Conservation (phyloP, 1,284 basidiomycete genomes). For the Tylopilus sp. region DNA sequence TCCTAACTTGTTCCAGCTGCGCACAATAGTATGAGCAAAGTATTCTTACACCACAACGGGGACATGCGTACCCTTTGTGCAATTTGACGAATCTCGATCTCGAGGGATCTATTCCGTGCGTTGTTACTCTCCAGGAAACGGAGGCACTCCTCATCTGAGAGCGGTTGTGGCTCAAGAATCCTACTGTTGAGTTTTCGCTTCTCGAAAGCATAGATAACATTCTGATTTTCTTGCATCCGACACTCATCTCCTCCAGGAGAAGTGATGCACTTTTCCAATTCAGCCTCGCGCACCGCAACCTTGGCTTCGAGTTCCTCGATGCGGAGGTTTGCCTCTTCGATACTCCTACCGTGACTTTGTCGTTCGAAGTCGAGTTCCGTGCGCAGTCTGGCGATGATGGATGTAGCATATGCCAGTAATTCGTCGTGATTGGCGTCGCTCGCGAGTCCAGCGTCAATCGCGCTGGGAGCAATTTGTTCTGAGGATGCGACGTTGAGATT, state of each 20-base stretch:
- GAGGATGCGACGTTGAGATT: slow-evolving; percentile 29
- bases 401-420: slow-evolving; percentile 50
- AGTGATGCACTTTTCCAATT: slow-evolving; percentile 54
- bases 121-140: slow-evolving; percentile 51
- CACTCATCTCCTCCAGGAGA: slow-evolving; percentile 9
- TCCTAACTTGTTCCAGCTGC: slow-evolving; percentile 35
- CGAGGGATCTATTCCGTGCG: slow-evolving; percentile 56
- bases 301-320: slow-evolving; percentile 63
- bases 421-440: slow-evolving; percentile 22
- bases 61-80: slow-evolving; percentile 50
- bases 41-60: background rate
- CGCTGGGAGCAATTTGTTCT: slow-evolving; percentile 25
- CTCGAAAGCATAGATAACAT: background rate
- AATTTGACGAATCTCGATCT: slow-evolving; percentile 57
- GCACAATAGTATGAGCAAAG: background rate
- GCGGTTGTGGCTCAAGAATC: slow-evolving; percentile 24
- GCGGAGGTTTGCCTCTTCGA: slow-evolving; percentile 52
- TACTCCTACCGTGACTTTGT: slow-evolving; percentile 52
- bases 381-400: slow-evolving; percentile 56
- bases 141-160: slow-evolving; percentile 53
- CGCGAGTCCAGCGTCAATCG: slow-evolving; percentile 1
- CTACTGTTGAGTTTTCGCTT: slow-evolving; percentile 5
- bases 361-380: slow-evolving; percentile 59
- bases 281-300: slow-evolving; percentile 65
- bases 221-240: slow-evolving; percentile 1